A percentile compares a stretch with the other conserved stretches of the same genome.
These are phyloP conservation scores for Solanum lycopersicoides DNA, from an alignment of 257 asterid genomes.

Conservation along the genomic window DNA sequence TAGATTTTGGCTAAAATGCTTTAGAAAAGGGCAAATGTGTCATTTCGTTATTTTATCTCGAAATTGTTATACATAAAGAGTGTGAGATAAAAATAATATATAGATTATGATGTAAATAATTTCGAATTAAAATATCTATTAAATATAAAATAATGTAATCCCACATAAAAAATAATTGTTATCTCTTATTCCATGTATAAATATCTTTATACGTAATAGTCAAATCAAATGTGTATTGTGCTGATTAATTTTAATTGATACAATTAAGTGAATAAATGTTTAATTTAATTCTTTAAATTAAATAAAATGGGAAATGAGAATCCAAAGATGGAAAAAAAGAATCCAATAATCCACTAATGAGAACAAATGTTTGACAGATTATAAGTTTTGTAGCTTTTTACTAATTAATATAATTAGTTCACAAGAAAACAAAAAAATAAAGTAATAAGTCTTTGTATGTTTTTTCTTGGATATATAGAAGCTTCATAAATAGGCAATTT, in stretches of 20 bases:
- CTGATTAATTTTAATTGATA: not conserved
- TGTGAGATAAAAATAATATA: not conserved
- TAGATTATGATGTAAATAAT: not conserved
- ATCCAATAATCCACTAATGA: not conserved
- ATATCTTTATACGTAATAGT: not conserved
- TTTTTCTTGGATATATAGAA: not conserved
- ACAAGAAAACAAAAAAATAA: not conserved
- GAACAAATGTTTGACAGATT: not conserved
- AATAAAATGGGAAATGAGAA: not conserved
- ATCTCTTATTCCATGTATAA: not conserved
- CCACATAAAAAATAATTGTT: not conserved
- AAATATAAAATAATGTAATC: not conserved
- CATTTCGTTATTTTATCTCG: not conserved
- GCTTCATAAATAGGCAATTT: not conserved
- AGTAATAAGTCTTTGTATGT: not conserved
- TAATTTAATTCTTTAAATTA: not conserved
- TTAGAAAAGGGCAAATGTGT: not conserved
- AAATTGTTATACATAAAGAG: not conserved
- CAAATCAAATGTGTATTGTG: not conserved
- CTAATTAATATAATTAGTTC: not conserved
- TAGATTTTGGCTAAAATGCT: not conserved
- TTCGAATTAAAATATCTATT: not conserved
- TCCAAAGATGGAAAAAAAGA: not conserved
- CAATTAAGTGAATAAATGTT: not conserved
- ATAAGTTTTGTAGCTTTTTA: not conserved